Percentiles rank a stretch among this genome's conserved stretches.
Conservation (phyloP, 768 basidiomycete species). For the Boletus subparvulus region DNA sequence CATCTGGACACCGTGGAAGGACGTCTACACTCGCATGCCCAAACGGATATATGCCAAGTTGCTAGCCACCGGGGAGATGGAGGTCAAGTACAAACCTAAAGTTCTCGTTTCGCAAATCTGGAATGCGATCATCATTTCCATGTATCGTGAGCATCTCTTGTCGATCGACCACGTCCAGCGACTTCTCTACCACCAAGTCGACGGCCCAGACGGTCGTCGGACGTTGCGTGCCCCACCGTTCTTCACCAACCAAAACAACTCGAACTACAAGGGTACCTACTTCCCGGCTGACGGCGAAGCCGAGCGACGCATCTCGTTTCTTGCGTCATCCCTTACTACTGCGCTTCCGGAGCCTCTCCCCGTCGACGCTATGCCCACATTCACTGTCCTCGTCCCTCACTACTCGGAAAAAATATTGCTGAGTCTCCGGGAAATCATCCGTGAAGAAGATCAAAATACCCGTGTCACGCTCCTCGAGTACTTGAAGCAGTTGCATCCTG, state of each 20-base stretch:
- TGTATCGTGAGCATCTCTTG: slow-evolving; percentile 98
- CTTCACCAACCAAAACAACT: slow-evolving; percentile 88
- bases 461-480: slow-evolving; percentile 98
- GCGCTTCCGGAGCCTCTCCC: slow-evolving; percentile 93
- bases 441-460: slow-evolving; percentile 95
- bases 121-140: slow-evolving; percentile 99
- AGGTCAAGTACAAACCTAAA: slow-evolving; percentile 99
- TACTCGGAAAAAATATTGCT: slow-evolving; percentile 99
- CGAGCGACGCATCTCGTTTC: slow-evolving; percentile 97
- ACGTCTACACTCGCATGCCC: slow-evolving; percentile 92
- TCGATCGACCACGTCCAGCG: slow-evolving; percentile 99
- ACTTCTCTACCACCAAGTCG: slow-evolving; percentile 95
- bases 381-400: slow-evolving; percentile 98
- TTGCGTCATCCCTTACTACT: slow-evolving; percentile 95
- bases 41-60: slow-evolving; percentile 99
- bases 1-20: slow-evolving; percentile 99
- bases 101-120: slow-evolving; percentile 98
- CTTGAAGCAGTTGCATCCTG: slow-evolving; percentile 95
- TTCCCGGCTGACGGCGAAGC: slow-evolving; percentile 95
- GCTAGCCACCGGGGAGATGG: slow-evolving; percentile 95
- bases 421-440: slow-evolving; percentile 95
- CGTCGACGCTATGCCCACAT: slow-evolving; percentile 98
- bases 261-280: slow-evolving; percentile 74
- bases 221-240: slow-evolving; percentile 96
- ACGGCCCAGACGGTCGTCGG: slow-evolving; percentile 83